phyloP scores from a whole-genome alignment of 2,329 filamentous ascomycete genomes.

The Epicoccum nigrum region DNA sequence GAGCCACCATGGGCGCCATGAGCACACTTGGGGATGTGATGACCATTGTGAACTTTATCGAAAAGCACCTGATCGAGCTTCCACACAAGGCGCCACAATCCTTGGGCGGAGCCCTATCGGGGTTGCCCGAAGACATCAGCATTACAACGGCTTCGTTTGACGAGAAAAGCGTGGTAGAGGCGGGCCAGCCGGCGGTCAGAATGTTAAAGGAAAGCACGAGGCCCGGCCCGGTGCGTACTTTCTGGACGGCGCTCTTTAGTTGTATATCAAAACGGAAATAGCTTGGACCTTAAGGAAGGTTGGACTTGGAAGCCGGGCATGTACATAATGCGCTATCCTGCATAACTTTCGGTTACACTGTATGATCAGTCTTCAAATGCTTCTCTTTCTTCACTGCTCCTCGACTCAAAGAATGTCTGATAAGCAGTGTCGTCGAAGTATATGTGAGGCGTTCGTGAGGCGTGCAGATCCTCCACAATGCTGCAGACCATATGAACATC shows the following conservation, averaged over 20 bases:
- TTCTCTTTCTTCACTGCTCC: too few relatives aligned
- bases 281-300: background rate
- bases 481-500: background rate
- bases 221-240: conserved; percentile 6
- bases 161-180: background rate
- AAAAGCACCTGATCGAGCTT: conserved; percentile 11
- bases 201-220: background rate
- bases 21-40: conserved; percentile 63
- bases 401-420: too few relatives aligned
- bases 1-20: conserved; percentile 67
- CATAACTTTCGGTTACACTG: conserved; percentile 3
- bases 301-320: background rate
- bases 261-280: conserved; percentile 10
- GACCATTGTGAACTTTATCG: background rate
- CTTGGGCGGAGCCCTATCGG: background rate
- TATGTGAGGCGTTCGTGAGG: conserved; percentile 15
- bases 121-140: conserved; percentile 1
- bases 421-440: background rate
- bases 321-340: background rate
- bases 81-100: background rate
- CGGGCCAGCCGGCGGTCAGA: background rate
- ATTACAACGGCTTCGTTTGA: conserved; percentile 1
- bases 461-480: conserved; percentile 14
- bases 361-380: background rate
- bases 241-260: conserved; percentile 4